Evolutionary conservation across 179 eudicot species (phyloP).

Genomic region (Carnegiea gigantea): DNA sequence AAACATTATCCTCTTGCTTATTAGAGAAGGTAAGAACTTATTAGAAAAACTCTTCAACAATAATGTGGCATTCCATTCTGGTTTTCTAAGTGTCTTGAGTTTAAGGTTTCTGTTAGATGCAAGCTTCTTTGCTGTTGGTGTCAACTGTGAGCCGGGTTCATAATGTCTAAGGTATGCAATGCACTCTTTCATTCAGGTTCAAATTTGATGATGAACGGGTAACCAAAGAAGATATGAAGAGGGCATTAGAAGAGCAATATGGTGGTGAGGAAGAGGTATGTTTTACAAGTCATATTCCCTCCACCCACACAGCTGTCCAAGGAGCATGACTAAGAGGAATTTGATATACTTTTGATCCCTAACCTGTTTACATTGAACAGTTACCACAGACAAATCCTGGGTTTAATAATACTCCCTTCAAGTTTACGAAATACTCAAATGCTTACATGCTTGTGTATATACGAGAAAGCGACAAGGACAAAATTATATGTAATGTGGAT

Average conservation of each 20-base stretch:
- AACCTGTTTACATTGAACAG: slow-evolving; percentile 35
- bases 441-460: slow-evolving; percentile 95
- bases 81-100: not conserved
- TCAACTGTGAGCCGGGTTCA: not conserved
- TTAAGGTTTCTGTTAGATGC: not conserved
- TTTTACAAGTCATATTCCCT: not conserved
- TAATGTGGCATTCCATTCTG: not conserved
- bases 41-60: not conserved
- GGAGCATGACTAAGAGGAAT: slow-evolving; percentile 3
- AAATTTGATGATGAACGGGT: slow-evolving; percentile 95
- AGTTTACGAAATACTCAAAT: slow-evolving; percentile 85
- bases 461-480: slow-evolving; percentile 85
- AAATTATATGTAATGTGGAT: slow-evolving; percentile 76
- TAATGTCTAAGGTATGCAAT: not conserved
- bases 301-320: not conserved
- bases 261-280: slow-evolving; percentile 97
- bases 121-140: not conserved
- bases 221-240: slow-evolving; percentile 75
- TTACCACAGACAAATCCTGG: slow-evolving; percentile 82
- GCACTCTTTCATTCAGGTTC: slow-evolving; percentile 41
- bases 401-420: slow-evolving; percentile 73
- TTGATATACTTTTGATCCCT: slow-evolving; percentile 8
- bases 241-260: slow-evolving; percentile 81
- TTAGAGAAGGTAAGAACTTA: not conserved
- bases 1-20: not conserved